Conservation (phyloP, 805 yeast genomes). For the Lipomyces chichibuensis region DNA sequence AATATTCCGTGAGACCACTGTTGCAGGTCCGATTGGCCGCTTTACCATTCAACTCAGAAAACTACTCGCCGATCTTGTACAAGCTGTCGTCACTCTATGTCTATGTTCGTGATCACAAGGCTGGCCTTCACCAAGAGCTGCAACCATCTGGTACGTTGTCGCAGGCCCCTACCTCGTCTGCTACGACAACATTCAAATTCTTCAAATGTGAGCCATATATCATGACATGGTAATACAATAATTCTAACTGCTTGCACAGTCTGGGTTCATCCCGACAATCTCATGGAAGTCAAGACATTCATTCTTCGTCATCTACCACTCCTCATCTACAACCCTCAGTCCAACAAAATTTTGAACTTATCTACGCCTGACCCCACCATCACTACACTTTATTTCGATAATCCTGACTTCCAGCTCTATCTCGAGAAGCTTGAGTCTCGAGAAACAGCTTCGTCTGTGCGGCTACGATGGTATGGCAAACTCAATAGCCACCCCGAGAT, state of each 20-base stretch:
- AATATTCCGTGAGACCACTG: constrained; percentile 87
- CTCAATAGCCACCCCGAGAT: constrained; percentile 76
- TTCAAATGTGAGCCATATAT: constrained; percentile 38
- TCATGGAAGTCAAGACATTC: constrained; percentile 97
- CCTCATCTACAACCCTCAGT: constrained; percentile 66
- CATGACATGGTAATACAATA: neutral
- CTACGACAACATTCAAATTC: constrained; percentile 42
- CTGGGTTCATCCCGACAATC: constrained; percentile 95
- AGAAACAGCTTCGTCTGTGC: constrained; percentile 62
- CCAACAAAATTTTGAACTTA: constrained; percentile 45
- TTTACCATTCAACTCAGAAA: constrained; percentile 92
- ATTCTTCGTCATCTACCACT: constrained; percentile 93
- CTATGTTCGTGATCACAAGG: constrained; percentile 73
- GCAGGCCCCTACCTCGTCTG: constrained; percentile 19
- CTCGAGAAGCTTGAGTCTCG: constrained; percentile 67
- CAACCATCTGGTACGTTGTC: constrained; percentile 31
- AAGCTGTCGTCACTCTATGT: constrained; percentile 77
- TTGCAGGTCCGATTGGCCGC: constrained; percentile 83
- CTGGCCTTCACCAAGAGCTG: constrained; percentile 10
- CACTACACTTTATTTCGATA: constrained; percentile 87
- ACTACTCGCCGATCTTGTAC: constrained; percentile 86
- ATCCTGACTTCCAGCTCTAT: constrained; percentile 77
- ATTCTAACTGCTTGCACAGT: constrained; percentile 54
- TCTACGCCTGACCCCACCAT: constrained; percentile 70
- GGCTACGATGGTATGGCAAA: constrained; percentile 91